phyloP scores from a whole-genome alignment of 257 asterid genomes.

The Lithospermum erythrorhizon region DNA sequence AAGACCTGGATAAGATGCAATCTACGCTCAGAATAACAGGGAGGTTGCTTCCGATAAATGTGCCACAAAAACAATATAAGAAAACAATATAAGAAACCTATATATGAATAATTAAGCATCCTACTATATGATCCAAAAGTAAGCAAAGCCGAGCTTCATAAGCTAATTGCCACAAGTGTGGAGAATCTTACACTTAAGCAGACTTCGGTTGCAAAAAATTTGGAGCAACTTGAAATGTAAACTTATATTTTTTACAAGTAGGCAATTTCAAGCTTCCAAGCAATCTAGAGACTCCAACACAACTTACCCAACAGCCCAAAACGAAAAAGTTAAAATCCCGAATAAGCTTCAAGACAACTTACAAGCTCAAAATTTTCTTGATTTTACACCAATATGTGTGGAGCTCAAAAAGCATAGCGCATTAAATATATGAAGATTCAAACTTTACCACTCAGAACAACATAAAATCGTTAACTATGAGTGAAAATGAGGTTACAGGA shows the following conservation, averaged over 20 bases:
- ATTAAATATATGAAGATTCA: too few species aligned
- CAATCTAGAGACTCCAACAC: not conserved
- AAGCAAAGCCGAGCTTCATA: not conserved
- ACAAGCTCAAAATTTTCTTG: not conserved
- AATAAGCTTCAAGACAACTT: not conserved
- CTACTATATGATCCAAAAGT: not conserved
- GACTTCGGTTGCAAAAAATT: too few species aligned
- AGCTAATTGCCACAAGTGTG: not conserved
- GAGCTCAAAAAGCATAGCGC: not conserved
- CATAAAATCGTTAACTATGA: not conserved
- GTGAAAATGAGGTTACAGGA: conserved; percentile 14
- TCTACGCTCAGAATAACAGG: too few species aligned
- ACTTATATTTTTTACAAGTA: too few species aligned
- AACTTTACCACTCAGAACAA: not conserved
- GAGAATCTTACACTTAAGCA: not conserved
- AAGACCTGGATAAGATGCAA: too few species aligned
- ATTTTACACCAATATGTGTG: too few species aligned
- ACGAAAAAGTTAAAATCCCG: not conserved
- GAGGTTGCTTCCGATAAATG: too few species aligned
- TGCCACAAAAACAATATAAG: not conserved
- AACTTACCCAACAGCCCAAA: too few species aligned
- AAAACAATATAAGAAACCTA: too few species aligned
- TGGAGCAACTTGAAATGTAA: too few species aligned
- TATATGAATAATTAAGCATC: not conserved
- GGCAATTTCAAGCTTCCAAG: too few species aligned